phyloP scores from a whole-genome alignment of 1,139 yeast species.

The Yamadazyma mexicana region DNA sequence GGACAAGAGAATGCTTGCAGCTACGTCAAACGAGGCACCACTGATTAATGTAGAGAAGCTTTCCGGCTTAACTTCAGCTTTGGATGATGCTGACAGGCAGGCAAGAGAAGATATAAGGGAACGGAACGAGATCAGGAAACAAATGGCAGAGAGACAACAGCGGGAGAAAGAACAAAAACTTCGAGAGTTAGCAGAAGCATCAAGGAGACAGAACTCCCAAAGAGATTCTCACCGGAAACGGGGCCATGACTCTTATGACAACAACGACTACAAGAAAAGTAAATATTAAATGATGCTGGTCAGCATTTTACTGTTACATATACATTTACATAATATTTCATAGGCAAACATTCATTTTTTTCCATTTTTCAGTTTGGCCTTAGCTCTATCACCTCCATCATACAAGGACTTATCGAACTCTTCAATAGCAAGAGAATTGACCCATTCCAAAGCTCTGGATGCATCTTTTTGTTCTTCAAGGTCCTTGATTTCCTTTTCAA shows the following conservation, averaged over 20 bases:
- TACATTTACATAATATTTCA: constrained; percentile 1
- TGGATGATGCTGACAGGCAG: constrained; percentile 69
- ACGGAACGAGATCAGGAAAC: constrained; percentile 57
- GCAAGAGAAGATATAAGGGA: constrained; percentile 71
- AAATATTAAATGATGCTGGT: constrained; percentile 1
- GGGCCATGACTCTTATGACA: constrained; percentile 2
- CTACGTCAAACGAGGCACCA: constrained; percentile 30
- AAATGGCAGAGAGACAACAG: constrained; percentile 55
- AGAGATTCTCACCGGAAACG: constrained; percentile 10
- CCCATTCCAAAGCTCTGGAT: constrained; percentile 58
- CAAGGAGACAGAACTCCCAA: constrained; percentile 33
- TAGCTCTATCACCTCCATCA: constrained; percentile 52
- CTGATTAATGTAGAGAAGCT: constrained; percentile 59
- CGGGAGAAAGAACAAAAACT: constrained; percentile 61
- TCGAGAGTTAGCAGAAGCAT: constrained; percentile 57
- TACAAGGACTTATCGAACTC: constrained; percentile 52
- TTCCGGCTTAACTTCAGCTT: constrained; percentile 65
- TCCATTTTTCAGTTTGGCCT: constrained; percentile 21
- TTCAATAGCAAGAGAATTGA: constrained; percentile 57
- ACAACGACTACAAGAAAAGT: constrained; percentile 8
- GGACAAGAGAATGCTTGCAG: constrained; percentile 69
- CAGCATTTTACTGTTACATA: background rate
- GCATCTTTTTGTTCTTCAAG: constrained; percentile 39
- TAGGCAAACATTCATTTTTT: background rate
- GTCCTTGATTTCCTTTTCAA: constrained; percentile 27